Conservation (phyloP, 139 green algal species). For the Gonium pectorale region DNA sequence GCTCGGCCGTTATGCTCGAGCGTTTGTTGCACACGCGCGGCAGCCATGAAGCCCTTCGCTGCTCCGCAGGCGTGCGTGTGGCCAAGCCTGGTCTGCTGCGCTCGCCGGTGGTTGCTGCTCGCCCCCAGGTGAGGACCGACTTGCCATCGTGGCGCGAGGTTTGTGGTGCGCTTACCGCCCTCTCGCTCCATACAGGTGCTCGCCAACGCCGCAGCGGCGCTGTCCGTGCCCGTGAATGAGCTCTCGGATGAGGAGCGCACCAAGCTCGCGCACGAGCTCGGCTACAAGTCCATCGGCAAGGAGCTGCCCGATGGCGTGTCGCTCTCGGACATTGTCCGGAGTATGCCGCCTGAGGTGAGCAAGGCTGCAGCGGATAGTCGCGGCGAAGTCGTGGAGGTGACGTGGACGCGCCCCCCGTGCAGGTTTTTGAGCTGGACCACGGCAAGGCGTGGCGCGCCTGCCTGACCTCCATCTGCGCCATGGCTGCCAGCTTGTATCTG, state of each 20-base stretch:
- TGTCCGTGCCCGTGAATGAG: conserved; percentile 35
- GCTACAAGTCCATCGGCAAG: conserved; percentile 87
- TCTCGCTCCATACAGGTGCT: neutral
- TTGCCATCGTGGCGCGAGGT: neutral
- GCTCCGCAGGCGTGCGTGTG: conserved; percentile 18
- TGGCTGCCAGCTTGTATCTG: conserved; percentile 77
- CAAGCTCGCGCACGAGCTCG: conserved; percentile 66
- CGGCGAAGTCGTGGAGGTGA: no score
- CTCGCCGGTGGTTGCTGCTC: conserved; percentile 18
- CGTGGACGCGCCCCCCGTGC: no score
- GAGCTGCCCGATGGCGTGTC: conserved; percentile 87
- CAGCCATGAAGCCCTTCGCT: neutral
- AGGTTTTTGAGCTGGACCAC: conserved; percentile 90
- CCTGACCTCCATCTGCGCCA: conserved; percentile 69
- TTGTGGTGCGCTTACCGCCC: neutral
- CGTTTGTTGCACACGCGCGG: neutral
- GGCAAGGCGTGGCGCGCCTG: conserved; percentile 83
- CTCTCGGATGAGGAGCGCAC: conserved; percentile 56
- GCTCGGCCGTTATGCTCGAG: conserved; percentile 15
- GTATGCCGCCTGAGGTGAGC: conserved; percentile 84
- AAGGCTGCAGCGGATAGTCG: no score
- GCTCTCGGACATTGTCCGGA: conserved; percentile 86
- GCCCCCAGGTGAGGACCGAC: conserved; percentile 4
- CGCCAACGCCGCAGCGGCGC: conserved; percentile 15
- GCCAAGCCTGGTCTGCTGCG: conserved; percentile 35